Percentiles rank a stretch among this genome's conserved stretches.
These are phyloP conservation scores for Wallacemonas sp. DNA, from an alignment of 208 protist genomes.

Conservation along the genomic window DNA sequence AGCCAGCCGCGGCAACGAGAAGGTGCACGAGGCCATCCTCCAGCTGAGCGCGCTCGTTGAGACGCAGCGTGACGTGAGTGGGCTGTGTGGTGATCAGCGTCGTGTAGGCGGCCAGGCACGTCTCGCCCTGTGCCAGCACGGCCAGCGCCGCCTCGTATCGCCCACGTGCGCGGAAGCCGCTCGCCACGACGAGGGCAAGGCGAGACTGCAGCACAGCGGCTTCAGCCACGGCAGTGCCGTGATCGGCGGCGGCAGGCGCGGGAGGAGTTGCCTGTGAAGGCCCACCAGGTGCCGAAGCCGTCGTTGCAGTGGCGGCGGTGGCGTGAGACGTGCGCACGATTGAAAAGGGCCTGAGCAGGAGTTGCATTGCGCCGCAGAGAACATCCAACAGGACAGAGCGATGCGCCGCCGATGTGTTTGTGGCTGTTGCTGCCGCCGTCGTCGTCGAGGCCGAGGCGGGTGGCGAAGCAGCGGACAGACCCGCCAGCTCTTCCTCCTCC, in stretches of 20 bases:
- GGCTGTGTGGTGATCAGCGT: not conserved
- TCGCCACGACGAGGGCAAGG: conserved; percentile 35
- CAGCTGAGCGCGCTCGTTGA: not conserved
- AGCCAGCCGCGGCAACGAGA: not conserved
- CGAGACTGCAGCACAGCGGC: not conserved
- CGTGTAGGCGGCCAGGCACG: not conserved
- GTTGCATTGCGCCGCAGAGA: not conserved
- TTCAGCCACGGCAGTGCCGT: not conserved
- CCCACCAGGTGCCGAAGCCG: too few relatives aligned
- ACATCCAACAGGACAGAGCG: conserved; percentile 15
- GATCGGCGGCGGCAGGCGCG: not conserved
- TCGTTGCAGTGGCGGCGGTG: not conserved
- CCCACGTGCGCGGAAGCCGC: conserved; percentile 25
- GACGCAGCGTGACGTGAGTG: not conserved
- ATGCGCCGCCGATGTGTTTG: too few relatives aligned
- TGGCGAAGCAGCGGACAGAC: conserved; percentile 12
- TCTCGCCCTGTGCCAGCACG: conserved; percentile 23
- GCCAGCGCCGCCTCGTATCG: conserved; percentile 24
- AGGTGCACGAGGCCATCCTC: conserved; percentile 12
- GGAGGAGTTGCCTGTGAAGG: too few relatives aligned
- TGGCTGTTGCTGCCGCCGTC: too few relatives aligned
- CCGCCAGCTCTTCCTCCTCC: conserved; percentile 34
- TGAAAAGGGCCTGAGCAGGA: conserved; percentile 15
- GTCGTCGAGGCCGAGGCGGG: not conserved
- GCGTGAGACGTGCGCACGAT: not conserved